Percentiles rank a stretch among this genome's conserved stretches.
phyloP scores from a whole-genome alignment of 108 stramenopile genomes.

The Aurantiochytrium sp. region DNA sequence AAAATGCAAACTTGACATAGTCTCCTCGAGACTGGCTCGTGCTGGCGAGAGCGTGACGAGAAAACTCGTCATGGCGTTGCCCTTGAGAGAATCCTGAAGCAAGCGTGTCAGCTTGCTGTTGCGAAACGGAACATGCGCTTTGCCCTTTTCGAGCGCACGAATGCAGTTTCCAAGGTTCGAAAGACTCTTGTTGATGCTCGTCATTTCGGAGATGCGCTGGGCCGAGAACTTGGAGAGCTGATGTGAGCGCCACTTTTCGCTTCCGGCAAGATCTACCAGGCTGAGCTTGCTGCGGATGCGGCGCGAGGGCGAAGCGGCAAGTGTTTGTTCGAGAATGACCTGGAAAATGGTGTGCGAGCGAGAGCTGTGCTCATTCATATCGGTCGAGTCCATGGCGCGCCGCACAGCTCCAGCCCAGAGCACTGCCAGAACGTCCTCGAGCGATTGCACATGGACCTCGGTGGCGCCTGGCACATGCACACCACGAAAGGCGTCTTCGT shows the following conservation, averaged over 20 bases:
- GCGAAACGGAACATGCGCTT: constrained; percentile 44
- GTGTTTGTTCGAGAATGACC: constrained; percentile 60
- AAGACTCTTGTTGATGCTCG: constrained; percentile 48
- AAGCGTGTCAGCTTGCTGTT: constrained; percentile 59
- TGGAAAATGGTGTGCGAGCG: constrained; percentile 70
- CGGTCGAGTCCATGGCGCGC: constrained; percentile 78
- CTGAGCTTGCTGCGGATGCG: constrained; percentile 28
- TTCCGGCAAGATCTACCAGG: constrained; percentile 52
- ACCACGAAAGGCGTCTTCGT: constrained; percentile 55
- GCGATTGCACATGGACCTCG: constrained; percentile 55
- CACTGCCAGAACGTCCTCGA: constrained; percentile 72
- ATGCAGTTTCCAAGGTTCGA: constrained; percentile 47
- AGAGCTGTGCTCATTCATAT: constrained; percentile 69
- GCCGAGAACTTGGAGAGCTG: neutral
- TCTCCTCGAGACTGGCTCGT: constrained; percentile 28
- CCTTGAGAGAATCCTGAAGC: constrained; percentile 51
- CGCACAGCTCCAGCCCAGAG: constrained; percentile 68
- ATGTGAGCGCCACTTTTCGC: constrained; percentile 35
- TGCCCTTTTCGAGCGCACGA: constrained; percentile 33
- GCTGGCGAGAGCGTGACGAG: constrained; percentile 42
- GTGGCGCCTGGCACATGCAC: constrained; percentile 77
- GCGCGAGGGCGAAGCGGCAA: neutral
- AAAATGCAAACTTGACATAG: constrained; percentile 42
- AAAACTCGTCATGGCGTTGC: constrained; percentile 45
- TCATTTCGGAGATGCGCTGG: constrained; percentile 33